Evolutionary conservation across 2,329 filamentous ascomycete genomes (phyloP).

Genomic region (Alternaria tenuissima): DNA sequence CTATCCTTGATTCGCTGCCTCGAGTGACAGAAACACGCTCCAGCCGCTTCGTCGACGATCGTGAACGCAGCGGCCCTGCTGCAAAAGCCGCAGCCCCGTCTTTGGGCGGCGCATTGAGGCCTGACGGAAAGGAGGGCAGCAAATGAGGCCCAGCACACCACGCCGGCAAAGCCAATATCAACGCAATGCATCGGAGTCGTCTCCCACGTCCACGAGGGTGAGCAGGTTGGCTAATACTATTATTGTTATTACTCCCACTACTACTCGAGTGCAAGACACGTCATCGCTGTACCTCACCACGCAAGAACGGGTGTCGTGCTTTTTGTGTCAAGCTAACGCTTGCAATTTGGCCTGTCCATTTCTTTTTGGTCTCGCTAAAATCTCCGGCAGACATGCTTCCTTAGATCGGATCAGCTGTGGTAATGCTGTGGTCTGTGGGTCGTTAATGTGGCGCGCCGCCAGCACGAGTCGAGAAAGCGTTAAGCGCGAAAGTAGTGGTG

Average conservation of each 20-base stretch:
- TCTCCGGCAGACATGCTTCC: slow-evolving; percentile 38
- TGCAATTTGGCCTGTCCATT: slow-evolving; percentile 35
- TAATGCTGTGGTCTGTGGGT: slow-evolving; percentile 44
- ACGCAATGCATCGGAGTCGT: slow-evolving; percentile 8
- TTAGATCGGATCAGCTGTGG: slow-evolving; percentile 44
- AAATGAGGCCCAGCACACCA: slow-evolving; percentile 34
- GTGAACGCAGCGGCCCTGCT: slow-evolving; percentile 33
- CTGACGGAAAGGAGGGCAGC: slow-evolving; percentile 37
- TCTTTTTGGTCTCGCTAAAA: slow-evolving; percentile 42
- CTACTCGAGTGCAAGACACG: slow-evolving; percentile 31
- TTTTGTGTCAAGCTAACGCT: slow-evolving; percentile 42
- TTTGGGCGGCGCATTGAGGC: slow-evolving; percentile 38
- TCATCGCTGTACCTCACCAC: slow-evolving; percentile 35
- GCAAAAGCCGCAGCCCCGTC: slow-evolving; percentile 40
- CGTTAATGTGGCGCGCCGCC: slow-evolving; percentile 48
- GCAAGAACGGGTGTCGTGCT: slow-evolving; percentile 30
- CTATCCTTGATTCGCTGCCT: slow-evolving; percentile 48
- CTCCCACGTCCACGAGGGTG: neutral
- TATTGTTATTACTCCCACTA: slow-evolving; percentile 14
- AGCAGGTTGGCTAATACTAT: slow-evolving; percentile 7
- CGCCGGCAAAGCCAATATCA: slow-evolving; percentile 30
- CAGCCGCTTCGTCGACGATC: slow-evolving; percentile 26
- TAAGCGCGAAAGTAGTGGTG: slow-evolving; percentile 41
- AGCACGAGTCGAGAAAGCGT: slow-evolving; percentile 45
- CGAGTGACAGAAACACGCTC: slow-evolving; percentile 20